A percentile compares a stretch with the other conserved stretches of the same genome.
Conservation (phyloP, 2,329 filamentous ascomycete species). For the Fusarium guadeloupense region DNA sequence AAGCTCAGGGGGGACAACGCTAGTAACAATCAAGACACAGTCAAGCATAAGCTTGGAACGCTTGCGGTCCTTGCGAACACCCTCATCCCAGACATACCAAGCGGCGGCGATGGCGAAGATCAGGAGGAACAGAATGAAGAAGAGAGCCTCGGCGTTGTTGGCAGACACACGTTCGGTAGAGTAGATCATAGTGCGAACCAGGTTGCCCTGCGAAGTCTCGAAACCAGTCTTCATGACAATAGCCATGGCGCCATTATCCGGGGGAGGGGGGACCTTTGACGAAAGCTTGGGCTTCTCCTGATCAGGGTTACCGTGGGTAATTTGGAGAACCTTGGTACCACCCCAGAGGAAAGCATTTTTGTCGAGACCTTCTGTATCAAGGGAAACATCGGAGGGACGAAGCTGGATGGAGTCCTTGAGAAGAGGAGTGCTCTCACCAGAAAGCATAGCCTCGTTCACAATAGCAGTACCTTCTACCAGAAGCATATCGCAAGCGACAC, state of each 20-base stretch:
- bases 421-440: conserved; percentile 95
- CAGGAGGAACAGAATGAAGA: conserved; percentile 96
- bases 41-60: conserved; percentile 96
- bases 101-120: conserved; percentile 97
- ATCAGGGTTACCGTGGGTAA: conserved; percentile 85
- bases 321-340: conserved; percentile 95
- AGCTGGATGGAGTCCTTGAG: conserved; percentile 96
- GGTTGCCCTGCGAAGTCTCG: conserved; percentile 96
- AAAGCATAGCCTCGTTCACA: conserved; percentile 99
- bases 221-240: conserved; percentile 98
- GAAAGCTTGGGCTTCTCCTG: conserved; percentile 76
- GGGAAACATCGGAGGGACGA: conserved; percentile 78
- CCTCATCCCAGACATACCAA: conserved; percentile 99
- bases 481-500: conserved; percentile 96
- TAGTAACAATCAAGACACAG: conserved; percentile 96
- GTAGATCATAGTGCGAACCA: conserved; percentile 99
- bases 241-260: conserved; percentile 92
- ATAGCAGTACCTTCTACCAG: conserved; percentile 94
- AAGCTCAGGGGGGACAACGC: conserved; percentile 96
- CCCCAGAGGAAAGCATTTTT: conserved; percentile 98
- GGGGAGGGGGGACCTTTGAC: conserved; percentile 83
- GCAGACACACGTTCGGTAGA: conserved; percentile 99
- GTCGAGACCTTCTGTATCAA: conserved; percentile 91
- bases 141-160: conserved; percentile 94
- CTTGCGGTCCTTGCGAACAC: conserved; percentile 93